These are phyloP conservation scores for Aspergillus panamensis DNA, from an alignment of 495 filamentous ascomycete genomes.

Conservation along the genomic window DNA sequence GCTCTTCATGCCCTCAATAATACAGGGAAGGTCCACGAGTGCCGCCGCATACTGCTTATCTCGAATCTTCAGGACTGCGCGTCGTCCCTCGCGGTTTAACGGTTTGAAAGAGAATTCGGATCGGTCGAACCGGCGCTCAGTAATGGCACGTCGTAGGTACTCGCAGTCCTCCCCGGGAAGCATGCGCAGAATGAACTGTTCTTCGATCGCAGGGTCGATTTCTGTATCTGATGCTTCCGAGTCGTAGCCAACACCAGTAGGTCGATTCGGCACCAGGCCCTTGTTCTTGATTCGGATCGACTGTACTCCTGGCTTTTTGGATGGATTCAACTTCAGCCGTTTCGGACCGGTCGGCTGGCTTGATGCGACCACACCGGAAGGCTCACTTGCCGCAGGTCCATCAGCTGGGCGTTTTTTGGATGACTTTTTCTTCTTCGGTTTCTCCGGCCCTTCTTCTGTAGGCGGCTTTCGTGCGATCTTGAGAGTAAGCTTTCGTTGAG, in stretches of 20 bases:
- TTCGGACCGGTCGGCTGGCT: constrained; percentile 34
- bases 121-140: constrained; percentile 68
- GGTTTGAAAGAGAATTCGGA: constrained; percentile 72
- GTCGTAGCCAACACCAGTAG: constrained; percentile 84
- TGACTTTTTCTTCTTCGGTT: constrained; percentile 49
- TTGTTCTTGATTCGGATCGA: constrained; percentile 55
- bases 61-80: constrained; percentile 66
- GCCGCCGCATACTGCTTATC: constrained; percentile 72
- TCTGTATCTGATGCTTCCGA: constrained; percentile 94
- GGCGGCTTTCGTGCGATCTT: constrained; percentile 46
- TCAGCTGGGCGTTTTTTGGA: constrained; percentile 45
- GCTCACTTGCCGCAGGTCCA: constrained; percentile 25
- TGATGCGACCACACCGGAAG: constrained; percentile 16
- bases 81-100: constrained; percentile 67
- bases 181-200: constrained; percentile 88
- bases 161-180: constrained; percentile 80
- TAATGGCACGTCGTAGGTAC: constrained; percentile 65
- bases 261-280: constrained; percentile 59
- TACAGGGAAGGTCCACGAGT: constrained; percentile 83
- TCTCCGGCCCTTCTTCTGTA: constrained; percentile 28
- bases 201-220: constrained; percentile 78
- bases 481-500: constrained; percentile 48
- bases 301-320: constrained; percentile 42
- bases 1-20: constrained; percentile 93
- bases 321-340: constrained; percentile 43